phyloP scores from a whole-genome alignment of 140 eudicot genomes.

The Ambrosia hybrid region DNA sequence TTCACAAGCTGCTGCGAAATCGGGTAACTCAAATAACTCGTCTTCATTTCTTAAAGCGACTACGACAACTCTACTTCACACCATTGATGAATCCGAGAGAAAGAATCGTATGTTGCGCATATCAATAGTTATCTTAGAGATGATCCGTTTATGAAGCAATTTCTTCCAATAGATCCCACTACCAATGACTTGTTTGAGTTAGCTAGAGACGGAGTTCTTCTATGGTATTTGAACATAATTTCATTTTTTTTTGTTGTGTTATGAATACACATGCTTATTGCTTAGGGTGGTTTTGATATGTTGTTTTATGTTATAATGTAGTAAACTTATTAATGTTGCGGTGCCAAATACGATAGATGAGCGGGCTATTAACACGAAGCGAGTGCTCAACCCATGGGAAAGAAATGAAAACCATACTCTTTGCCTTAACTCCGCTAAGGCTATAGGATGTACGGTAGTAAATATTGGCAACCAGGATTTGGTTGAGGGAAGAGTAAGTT shows the following conservation, averaged over 20 bases:
- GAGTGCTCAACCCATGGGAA: slow-evolving; percentile 92
- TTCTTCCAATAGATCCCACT: slow-evolving; percentile 87
- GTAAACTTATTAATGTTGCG: slow-evolving; percentile 93
- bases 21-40: slow-evolving; percentile 64
- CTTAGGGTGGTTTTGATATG: slow-evolving; percentile 13
- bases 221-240: slow-evolving; percentile 56
- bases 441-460: slow-evolving; percentile 96
- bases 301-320: slow-evolving; percentile 37
- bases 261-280: neutral
- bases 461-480: slow-evolving; percentile 86
- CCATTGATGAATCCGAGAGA: slow-evolving; percentile 58
- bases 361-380: slow-evolving; percentile 83
- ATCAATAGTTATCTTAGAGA: slow-evolving; percentile 94
- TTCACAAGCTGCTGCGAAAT: slow-evolving; percentile 56
- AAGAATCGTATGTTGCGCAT: slow-evolving; percentile 85
- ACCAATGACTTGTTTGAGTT: slow-evolving; percentile 77
- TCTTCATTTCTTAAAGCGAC: slow-evolving; percentile 82
- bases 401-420: slow-evolving; percentile 95
- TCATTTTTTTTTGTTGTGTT: neutral
- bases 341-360: slow-evolving; percentile 90
- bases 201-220: slow-evolving; percentile 95
- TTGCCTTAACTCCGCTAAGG: slow-evolving; percentile 95
- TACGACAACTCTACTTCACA: slow-evolving; percentile 85
- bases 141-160: slow-evolving; percentile 84
- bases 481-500: slow-evolving; percentile 84